phyloP scores from a whole-genome alignment of 106 monocot species.

The Triglochin maritima region DNA sequence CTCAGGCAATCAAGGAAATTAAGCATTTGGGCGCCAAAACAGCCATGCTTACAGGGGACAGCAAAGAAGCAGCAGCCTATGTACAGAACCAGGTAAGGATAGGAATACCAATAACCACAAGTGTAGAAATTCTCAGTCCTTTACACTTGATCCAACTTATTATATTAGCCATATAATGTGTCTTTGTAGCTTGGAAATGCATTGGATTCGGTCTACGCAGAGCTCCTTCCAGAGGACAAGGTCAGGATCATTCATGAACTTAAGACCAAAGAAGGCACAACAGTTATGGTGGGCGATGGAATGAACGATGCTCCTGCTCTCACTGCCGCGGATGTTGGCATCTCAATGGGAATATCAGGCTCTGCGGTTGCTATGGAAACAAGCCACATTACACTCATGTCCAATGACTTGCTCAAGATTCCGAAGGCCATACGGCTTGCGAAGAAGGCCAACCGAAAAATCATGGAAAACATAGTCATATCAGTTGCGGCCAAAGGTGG shows the following conservation, averaged over 20 bases:
- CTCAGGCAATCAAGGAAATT: slow-evolving; percentile 51
- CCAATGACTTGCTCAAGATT: slow-evolving; percentile 77
- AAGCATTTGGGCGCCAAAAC: slow-evolving; percentile 55
- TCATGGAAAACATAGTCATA: slow-evolving; percentile 63
- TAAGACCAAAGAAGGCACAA: slow-evolving; percentile 41
- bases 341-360: slow-evolving; percentile 97
- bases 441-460: slow-evolving; percentile 38
- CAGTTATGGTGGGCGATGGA: slow-evolving; percentile 85
- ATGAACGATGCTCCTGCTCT: slow-evolving; percentile 95
- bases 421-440: slow-evolving; percentile 60
- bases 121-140: no score
- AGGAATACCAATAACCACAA: background rate
- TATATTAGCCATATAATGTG: background rate
- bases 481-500: slow-evolving; percentile 48
- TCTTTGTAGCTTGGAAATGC: slow-evolving; percentile 35
- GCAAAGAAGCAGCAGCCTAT: slow-evolving; percentile 46
- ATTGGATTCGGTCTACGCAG: slow-evolving; percentile 56
- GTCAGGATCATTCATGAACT: slow-evolving; percentile 48
- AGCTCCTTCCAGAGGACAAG: slow-evolving; percentile 81
- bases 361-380: slow-evolving; percentile 88
- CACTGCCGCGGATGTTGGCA: slow-evolving; percentile 69
- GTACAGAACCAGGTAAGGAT: slow-evolving; percentile 62
- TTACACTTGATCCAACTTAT: background rate
- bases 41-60: slow-evolving; percentile 89
- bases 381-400: slow-evolving; percentile 87